Evolutionary conservation across 1,284 basidiomycete species (phyloP).

Genomic region (Tilletiopsis washingtonensis): DNA sequence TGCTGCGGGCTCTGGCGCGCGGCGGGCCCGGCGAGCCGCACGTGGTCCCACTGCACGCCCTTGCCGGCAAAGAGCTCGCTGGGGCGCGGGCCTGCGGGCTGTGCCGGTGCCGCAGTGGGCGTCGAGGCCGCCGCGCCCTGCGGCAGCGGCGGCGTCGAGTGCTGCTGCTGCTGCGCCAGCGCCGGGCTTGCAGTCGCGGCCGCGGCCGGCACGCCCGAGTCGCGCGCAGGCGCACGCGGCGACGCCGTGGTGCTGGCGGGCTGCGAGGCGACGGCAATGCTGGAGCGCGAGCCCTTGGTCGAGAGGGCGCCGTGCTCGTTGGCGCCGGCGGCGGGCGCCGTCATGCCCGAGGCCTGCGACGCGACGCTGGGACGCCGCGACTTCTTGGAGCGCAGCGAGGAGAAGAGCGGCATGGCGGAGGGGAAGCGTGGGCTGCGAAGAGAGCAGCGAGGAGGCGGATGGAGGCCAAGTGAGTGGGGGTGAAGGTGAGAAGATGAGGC

Average conservation of each 20-base stretch:
- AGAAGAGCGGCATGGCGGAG: not conserved
- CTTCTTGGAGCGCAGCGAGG: not conserved
- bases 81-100: not conserved
- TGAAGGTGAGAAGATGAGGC: too few relatives aligned
- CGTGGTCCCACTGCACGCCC: slow-evolving; percentile 8
- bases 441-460: too few relatives aligned
- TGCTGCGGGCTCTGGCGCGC: not conserved
- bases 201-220: too few relatives aligned
- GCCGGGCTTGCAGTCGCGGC: not conserved
- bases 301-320: too few relatives aligned
- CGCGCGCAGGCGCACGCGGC: not conserved
- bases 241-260: not conserved
- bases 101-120: not conserved
- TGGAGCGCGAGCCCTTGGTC: not conserved
- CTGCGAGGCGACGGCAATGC: not conserved
- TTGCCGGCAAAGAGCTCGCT: slow-evolving; percentile 13
- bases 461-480: too few relatives aligned
- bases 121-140: not conserved
- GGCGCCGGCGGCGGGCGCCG: too few relatives aligned
- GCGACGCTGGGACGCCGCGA: too few relatives aligned
- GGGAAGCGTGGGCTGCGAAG: too few relatives aligned
- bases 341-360: not conserved
- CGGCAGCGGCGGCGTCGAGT: not conserved
- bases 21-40: slow-evolving; percentile 5
- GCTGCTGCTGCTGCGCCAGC: not conserved